Conservation (phyloP, 495 filamentous ascomycete species). For the Bacidia rubella region DNA sequence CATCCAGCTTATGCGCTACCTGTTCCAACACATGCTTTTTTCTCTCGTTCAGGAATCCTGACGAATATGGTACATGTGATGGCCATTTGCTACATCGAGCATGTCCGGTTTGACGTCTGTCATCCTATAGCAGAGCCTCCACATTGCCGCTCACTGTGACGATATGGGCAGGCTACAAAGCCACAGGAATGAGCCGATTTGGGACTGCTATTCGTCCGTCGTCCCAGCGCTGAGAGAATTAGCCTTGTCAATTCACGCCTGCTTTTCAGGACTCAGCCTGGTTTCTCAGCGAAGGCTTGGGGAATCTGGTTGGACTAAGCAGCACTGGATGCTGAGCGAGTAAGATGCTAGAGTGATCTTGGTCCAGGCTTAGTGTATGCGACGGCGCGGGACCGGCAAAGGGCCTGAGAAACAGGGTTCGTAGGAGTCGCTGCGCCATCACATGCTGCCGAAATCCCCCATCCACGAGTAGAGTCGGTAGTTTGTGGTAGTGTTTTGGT, state of each 20-base stretch:
- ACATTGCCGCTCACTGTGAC: neutral
- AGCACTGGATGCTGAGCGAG: constrained; percentile 16
- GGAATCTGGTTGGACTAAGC: constrained; percentile 9
- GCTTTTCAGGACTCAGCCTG: neutral
- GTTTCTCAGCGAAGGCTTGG: no score
- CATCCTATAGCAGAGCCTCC: neutral
- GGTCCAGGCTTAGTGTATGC: constrained; percentile 13
- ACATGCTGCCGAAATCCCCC: constrained; percentile 17
- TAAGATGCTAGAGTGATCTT: constrained; percentile 2
- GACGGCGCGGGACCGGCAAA: constrained; percentile 14
- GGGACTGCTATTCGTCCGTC: neutral
- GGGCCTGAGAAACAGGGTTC: constrained; percentile 4
- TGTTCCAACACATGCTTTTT: neutral
- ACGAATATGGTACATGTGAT: neutral
- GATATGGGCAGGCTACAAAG: neutral
- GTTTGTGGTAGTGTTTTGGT: no score
- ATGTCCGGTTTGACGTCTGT: constrained; percentile 2
- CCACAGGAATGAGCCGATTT: neutral
- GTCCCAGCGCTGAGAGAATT: neutral
- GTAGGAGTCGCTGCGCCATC: constrained; percentile 19
- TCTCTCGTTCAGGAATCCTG: neutral
- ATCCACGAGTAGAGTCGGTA: no score
- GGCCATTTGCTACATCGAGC: neutral
- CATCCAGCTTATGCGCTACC: neutral
- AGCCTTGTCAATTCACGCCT: neutral